Evolutionary conservation across 768 basidiomycete genomes (phyloP).

Genomic region (Suillus paluster): DNA sequence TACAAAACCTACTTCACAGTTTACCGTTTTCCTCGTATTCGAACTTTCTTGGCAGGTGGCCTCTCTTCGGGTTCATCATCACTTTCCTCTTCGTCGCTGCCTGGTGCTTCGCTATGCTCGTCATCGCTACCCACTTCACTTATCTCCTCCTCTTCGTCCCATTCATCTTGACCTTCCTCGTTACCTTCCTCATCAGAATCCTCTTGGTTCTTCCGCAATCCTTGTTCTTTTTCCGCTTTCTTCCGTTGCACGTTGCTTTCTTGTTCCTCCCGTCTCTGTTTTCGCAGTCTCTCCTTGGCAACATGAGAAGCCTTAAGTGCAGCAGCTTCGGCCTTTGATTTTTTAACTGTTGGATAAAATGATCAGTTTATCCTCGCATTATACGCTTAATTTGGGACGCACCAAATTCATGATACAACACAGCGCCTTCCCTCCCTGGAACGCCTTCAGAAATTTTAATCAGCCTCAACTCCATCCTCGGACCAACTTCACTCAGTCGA

Average conservation of each 20-base stretch:
- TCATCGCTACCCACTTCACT: conserved; percentile 56
- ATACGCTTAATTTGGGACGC: conserved; percentile 34
- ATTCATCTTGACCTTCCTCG: conserved; percentile 41
- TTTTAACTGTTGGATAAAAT: conserved; percentile 69
- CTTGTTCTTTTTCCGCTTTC: conserved; percentile 49
- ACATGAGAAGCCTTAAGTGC: conserved; percentile 75
- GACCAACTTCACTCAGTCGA: conserved; percentile 91
- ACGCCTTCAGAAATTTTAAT: conserved; percentile 95
- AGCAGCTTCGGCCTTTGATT: conserved; percentile 75
- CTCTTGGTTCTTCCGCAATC: conserved; percentile 30
- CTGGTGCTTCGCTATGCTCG: conserved; percentile 38
- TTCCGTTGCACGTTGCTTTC: conserved; percentile 90
- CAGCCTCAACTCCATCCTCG: conserved; percentile 89
- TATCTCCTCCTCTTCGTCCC: conserved; percentile 69
- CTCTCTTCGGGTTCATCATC: conserved; percentile 51
- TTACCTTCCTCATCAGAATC: conserved; percentile 45
- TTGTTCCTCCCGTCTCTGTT: conserved; percentile 85
- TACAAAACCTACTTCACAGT: conserved; percentile 12
- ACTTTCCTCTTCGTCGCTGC: conserved; percentile 40
- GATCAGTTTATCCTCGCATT: conserved; percentile 8
- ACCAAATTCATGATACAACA: conserved; percentile 96
- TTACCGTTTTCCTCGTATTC: conserved; percentile 53
- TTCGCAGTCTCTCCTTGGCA: conserved; percentile 74
- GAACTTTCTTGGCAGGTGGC: conserved; percentile 60
- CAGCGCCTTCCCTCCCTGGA: conserved; percentile 90